phyloP scores from a whole-genome alignment of 2,329 filamentous ascomycete genomes.

The Drechslerella coelobrocha region DNA sequence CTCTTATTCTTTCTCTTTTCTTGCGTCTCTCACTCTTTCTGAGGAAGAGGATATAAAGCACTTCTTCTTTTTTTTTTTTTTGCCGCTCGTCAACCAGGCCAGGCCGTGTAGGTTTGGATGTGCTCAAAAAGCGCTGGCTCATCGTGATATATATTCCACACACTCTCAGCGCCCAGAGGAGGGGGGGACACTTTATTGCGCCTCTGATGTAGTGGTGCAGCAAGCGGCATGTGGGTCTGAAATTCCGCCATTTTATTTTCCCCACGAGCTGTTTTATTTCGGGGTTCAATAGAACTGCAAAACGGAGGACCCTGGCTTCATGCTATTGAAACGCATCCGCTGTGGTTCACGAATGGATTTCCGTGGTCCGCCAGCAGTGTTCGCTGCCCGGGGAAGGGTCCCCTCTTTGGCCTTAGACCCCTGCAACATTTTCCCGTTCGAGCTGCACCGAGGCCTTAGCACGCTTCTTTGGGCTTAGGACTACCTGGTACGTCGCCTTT shows the following conservation, averaged over 20 bases:
- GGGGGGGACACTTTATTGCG: slow-evolving; percentile 23
- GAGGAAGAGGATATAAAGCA: too few relatives aligned
- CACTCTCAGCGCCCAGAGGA: neutral
- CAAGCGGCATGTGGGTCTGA: slow-evolving; percentile 23
- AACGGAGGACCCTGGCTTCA: slow-evolving; percentile 16
- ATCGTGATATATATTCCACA: slow-evolving; percentile 37
- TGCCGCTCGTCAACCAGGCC: too few relatives aligned
- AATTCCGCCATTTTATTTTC: slow-evolving; percentile 15
- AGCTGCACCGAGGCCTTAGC: slow-evolving; percentile 36
- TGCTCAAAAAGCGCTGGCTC: slow-evolving; percentile 18
- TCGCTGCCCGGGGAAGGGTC: slow-evolving; percentile 22
- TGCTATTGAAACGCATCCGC: slow-evolving; percentile 21
- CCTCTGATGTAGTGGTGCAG: slow-evolving; percentile 25
- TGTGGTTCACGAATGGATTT: slow-evolving; percentile 36
- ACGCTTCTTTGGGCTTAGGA: slow-evolving; percentile 46
- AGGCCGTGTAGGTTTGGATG: neutral
- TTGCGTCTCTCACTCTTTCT: slow-evolving; percentile 8
- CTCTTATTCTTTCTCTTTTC: slow-evolving; percentile 14
- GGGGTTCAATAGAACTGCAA: slow-evolving; percentile 24
- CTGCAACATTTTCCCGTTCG: slow-evolving; percentile 47
- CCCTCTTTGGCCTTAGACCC: slow-evolving; percentile 45
- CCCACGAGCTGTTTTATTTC: slow-evolving; percentile 36
- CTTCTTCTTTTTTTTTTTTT: too few relatives aligned
- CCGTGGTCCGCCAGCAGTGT: slow-evolving; percentile 26
- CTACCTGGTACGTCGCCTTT: slow-evolving; percentile 34